Conservation (phyloP, 1,284 basidiomycete species). For the Cystobasidium slooffiae region DNA sequence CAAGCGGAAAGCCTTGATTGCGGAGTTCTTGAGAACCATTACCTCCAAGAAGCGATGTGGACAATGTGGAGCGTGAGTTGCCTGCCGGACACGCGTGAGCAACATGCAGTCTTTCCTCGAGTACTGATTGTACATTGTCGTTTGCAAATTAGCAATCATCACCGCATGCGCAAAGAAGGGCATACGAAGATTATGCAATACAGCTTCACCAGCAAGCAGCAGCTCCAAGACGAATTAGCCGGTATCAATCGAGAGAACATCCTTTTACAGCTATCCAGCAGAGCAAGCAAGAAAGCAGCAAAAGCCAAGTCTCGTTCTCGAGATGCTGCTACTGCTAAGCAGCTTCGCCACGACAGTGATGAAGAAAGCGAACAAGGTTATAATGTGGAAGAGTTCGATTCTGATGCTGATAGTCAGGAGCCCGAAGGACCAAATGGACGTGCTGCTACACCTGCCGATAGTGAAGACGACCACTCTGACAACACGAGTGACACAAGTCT, state of each 20-base stretch:
- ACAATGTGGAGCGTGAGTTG: conserved; percentile 77
- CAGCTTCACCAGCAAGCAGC: conserved; percentile 80
- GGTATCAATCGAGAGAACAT: conserved; percentile 73
- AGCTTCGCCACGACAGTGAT: conserved; percentile 33
- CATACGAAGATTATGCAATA: conserved; percentile 94
- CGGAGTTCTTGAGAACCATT: conserved; percentile 77
- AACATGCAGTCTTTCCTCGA: background rate
- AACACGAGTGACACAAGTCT: conserved; percentile 46
- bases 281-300: conserved; percentile 58
- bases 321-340: conserved; percentile 32
- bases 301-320: conserved; percentile 42
- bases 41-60: conserved; percentile 70
- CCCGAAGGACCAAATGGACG: conserved; percentile 54
- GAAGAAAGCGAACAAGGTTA: conserved; percentile 48
- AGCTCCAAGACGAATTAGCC: conserved; percentile 65
- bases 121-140: background rate
- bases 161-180: conserved; percentile 91
- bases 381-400: conserved; percentile 56
- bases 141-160: conserved; percentile 65
- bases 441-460: conserved; percentile 40
- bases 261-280: conserved; percentile 58
- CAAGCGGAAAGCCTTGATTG: conserved; percentile 78
- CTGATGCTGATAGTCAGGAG: conserved; percentile 42
- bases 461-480: conserved; percentile 46
- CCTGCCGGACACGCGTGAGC: no score